A percentile compares a stretch with the other conserved stretches of the same genome.
Evolutionary conservation across 768 basidiomycete species (phyloP).

Genomic region (Russula virescens): DNA sequence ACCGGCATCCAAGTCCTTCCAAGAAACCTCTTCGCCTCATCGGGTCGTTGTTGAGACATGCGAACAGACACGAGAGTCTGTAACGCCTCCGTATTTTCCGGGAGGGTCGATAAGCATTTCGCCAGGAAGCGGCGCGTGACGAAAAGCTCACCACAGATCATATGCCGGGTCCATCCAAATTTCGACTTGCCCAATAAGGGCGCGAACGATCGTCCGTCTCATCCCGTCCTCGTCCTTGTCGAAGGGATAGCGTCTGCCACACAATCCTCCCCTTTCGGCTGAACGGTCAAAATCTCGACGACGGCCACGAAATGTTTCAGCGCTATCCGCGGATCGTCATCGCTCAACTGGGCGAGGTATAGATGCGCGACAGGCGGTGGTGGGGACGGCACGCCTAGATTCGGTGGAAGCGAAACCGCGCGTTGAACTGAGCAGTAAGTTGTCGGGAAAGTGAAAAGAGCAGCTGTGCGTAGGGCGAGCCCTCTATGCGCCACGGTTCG

Average conservation of each 20-base stretch:
- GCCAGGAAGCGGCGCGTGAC: background rate
- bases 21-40: slow-evolving; percentile 68
- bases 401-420: slow-evolving; percentile 57
- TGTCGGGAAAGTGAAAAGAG: too few relatives aligned
- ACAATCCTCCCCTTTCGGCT: slow-evolving; percentile 70
- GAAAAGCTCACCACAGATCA: slow-evolving; percentile 67
- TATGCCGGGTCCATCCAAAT: slow-evolving; percentile 93
- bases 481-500: too few relatives aligned
- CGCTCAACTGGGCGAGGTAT: slow-evolving; percentile 82
- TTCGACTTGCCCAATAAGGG: slow-evolving; percentile 84
- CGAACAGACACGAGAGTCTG: slow-evolving; percentile 80
- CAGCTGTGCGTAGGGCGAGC: too few relatives aligned
- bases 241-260: slow-evolving; percentile 35
- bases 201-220: slow-evolving; percentile 65
- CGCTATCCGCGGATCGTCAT: slow-evolving; percentile 68
- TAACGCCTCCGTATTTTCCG: slow-evolving; percentile 71
- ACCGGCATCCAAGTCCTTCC: slow-evolving; percentile 66
- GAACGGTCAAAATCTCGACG: slow-evolving; percentile 58
- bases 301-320: slow-evolving; percentile 74
- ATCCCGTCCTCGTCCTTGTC: slow-evolving; percentile 51
- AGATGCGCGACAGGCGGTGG: slow-evolving; percentile 76
- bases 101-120: slow-evolving; percentile 22
- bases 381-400: slow-evolving; percentile 49
- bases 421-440: too few relatives aligned
- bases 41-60: slow-evolving; percentile 79